phyloP scores from a whole-genome alignment of 2,329 filamentous ascomycete species.

The Colletotrichum sp. region DNA sequence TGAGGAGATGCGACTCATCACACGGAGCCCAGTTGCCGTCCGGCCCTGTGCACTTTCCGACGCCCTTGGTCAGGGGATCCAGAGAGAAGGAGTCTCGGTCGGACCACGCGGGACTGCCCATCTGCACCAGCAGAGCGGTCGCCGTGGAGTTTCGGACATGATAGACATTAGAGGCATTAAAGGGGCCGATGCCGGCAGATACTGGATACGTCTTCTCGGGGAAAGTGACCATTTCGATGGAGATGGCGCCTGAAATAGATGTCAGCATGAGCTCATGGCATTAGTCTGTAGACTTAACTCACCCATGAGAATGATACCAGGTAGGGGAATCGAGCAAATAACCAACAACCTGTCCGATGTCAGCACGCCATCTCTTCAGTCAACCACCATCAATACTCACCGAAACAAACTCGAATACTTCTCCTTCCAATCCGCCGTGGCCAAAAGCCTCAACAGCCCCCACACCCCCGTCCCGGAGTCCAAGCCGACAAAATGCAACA shows the following conservation, averaged over 20 bases:
- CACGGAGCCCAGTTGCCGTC: conserved; percentile 1
- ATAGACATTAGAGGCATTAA: conserved; percentile 13
- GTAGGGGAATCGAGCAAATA: conserved; percentile 8
- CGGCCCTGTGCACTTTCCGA: background rate
- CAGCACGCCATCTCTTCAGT: background rate
- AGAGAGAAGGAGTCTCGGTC: conserved; percentile 12
- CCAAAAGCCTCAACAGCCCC: conserved; percentile 7
- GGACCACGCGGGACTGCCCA: conserved; percentile 15
- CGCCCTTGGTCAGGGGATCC: background rate
- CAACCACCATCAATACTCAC: background rate
- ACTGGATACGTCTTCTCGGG: conserved; percentile 13
- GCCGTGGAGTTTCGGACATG: background rate
- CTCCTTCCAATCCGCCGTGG: conserved; percentile 9
- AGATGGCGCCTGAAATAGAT: background rate
- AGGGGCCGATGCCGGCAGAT: conserved; percentile 2
- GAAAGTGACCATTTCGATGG: conserved; percentile 10
- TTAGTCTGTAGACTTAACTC: background rate
- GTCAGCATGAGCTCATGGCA: background rate
- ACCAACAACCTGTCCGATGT: background rate
- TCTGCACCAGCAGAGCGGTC: conserved; percentile 7
- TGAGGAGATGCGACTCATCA: conserved; percentile 7
- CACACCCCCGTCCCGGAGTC: conserved; percentile 13
- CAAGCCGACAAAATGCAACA: conserved; percentile 13
- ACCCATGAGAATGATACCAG: conserved; percentile 15
- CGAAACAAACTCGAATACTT: conserved; percentile 17